phyloP scores from a whole-genome alignment of 1,139 yeast species.

The Blastobotrys capitulatus region DNA sequence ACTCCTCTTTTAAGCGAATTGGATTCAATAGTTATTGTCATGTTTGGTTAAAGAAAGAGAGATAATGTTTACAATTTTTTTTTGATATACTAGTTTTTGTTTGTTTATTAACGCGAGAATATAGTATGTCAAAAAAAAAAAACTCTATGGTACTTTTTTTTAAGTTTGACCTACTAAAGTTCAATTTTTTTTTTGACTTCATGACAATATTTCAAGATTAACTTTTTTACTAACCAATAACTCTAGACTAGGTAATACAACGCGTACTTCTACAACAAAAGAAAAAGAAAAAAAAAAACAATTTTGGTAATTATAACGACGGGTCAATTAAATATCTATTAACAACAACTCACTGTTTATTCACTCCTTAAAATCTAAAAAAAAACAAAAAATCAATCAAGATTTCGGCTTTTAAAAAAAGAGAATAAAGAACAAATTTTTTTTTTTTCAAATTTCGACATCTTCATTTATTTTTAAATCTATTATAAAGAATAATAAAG shows the following conservation, averaged over 20 bases:
- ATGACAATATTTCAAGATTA: background rate
- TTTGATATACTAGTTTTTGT: too few relatives aligned
- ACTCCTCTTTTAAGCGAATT: too few relatives aligned
- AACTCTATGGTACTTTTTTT: too few relatives aligned
- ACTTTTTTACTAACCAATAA: too few relatives aligned
- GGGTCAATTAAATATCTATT: background rate
- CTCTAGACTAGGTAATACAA: background rate
- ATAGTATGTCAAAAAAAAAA: too few relatives aligned
- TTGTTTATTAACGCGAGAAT: too few relatives aligned
- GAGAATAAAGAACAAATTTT: background rate
- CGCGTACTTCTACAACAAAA: background rate
- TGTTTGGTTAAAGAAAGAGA: too few relatives aligned
- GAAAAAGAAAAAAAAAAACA: background rate
- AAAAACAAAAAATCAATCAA: background rate
- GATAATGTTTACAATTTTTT: too few relatives aligned
- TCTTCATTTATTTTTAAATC: background rate
- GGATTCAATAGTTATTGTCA: too few relatives aligned
- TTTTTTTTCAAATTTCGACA: background rate
- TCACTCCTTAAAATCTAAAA: background rate
- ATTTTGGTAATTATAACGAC: background rate
- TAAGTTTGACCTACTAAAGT: background rate
- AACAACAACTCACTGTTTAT: background rate
- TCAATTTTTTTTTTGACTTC: background rate
- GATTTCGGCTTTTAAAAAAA: background rate
- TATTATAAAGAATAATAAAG: background rate